Percentiles rank a stretch among this genome's conserved stretches.
Conservation (phyloP, 1,139 yeast genomes). For the Blastobotrys arbuscula region DNA sequence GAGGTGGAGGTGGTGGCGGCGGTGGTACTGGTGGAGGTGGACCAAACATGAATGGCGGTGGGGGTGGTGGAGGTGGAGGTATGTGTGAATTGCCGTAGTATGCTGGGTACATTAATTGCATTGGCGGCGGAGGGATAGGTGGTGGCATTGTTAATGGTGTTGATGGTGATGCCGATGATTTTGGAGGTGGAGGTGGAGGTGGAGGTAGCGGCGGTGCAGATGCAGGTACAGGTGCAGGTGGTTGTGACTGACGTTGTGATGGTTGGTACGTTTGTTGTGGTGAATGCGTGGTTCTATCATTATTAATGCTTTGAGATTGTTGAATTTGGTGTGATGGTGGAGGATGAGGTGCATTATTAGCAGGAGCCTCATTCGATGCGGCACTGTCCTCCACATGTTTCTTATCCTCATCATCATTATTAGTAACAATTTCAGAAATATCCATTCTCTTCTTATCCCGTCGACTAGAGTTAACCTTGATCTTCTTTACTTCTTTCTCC, state of each 20-base stretch:
- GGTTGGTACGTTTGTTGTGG: neutral
- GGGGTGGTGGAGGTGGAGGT: constrained; percentile 5
- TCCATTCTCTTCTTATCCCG: neutral
- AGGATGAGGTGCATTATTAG: neutral
- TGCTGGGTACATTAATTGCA: neutral
- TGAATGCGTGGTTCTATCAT: too few relatives aligned
- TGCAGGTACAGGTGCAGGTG: neutral
- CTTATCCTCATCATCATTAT: neutral
- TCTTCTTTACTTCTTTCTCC: neutral
- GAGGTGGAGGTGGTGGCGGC: constrained; percentile 2
- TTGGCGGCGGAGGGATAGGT: constrained; percentile 3
- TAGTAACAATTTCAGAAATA: neutral
- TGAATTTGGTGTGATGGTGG: too few relatives aligned
- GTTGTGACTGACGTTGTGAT: neutral
- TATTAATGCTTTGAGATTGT: too few relatives aligned
- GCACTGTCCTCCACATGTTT: too few relatives aligned
- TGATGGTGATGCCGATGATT: neutral
- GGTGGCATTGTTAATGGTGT: constrained; percentile 1
- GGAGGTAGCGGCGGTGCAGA: constrained; percentile 4
- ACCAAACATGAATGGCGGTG: neutral
- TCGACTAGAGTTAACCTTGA: neutral
- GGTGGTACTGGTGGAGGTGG: neutral
- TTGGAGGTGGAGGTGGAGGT: constrained; percentile 3
- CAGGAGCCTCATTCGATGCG: too few relatives aligned
- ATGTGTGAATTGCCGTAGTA: too few relatives aligned